A percentile compares a stretch with the other conserved stretches of the same genome.
Evolutionary conservation across 352 stramenopile species (phyloP).

Genomic region (Phytopythium delawarense): DNA sequence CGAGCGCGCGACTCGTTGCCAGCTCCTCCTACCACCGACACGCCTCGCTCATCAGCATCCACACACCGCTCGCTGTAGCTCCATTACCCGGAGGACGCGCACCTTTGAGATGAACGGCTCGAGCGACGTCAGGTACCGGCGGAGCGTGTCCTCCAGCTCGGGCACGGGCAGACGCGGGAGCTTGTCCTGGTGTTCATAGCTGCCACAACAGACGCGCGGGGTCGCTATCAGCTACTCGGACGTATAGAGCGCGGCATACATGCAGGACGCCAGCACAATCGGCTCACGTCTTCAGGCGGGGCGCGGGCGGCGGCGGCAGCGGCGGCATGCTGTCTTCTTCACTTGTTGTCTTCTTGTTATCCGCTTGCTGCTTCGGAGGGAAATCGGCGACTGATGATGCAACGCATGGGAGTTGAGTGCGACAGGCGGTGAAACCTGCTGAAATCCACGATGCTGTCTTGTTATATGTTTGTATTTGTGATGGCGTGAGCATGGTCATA

Average conservation of each 20-base stretch:
- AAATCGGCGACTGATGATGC: background rate
- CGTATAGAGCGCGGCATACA: background rate
- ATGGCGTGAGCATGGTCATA: too few relatives aligned
- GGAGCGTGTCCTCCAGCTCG: slow-evolving; percentile 75
- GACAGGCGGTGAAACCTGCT: too few relatives aligned
- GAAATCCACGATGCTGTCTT: too few relatives aligned
- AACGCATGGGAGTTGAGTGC: too few relatives aligned
- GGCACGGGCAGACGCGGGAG: slow-evolving; percentile 82
- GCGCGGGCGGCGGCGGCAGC: background rate
- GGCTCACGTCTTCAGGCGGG: slow-evolving; percentile 1
- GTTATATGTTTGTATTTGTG: too few relatives aligned
- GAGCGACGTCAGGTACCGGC: slow-evolving; percentile 76
- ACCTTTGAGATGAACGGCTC: slow-evolving; percentile 51
- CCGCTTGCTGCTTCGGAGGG: background rate
- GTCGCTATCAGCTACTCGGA: background rate
- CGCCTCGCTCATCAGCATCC: slow-evolving; percentile 19
- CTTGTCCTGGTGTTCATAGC: slow-evolving; percentile 48
- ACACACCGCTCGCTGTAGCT: slow-evolving; percentile 35
- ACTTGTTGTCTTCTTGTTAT: background rate
- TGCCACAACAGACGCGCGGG: background rate
- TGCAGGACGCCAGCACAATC: background rate
- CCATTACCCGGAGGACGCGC: background rate
- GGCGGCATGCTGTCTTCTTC: background rate
- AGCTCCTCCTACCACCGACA: slow-evolving; percentile 52
- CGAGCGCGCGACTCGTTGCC: slow-evolving; percentile 27